Evolutionary conservation across 2,329 filamentous ascomycete genomes (phyloP), one percentile per base, ranked within the genome.

Genomic region (Purpureocillium takamizusanense): DNA sequence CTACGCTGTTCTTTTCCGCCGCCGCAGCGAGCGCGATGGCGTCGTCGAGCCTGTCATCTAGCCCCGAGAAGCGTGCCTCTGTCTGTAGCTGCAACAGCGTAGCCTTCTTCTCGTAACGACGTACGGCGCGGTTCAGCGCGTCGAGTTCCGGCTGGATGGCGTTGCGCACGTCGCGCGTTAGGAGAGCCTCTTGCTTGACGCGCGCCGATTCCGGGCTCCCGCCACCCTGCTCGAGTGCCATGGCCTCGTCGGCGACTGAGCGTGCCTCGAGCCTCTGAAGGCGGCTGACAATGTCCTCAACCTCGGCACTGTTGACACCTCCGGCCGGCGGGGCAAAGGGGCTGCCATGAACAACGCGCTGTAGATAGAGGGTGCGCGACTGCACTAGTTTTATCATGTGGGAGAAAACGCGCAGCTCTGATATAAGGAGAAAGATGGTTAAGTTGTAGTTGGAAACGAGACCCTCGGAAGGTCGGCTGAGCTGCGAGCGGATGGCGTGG

Each of bases 361-460:
- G 89, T 1, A 95, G 71, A 52, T 89, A 80, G 8, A 94, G 66
- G 3, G 88, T 95, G 27, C 86, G 77, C 12, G 78, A 74, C 51
- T 87, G 81, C 4, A 94, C 72, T 51, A 95, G 74, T 54, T 81
- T 86, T 44, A 95, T 76, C 18, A 94, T 64, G 54, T 95, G 89
- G 1, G 85, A 78, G 35, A 88, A 66, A 1, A 90, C 90, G 3
- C 86, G 81, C 21, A 95, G 68, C 61, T 97, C 90, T 4, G 90
- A 85, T 1, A 84, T 86, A 14, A 95, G 72, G 3, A 95, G 68
- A 59, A 95, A 97, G 37, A 97, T 86, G 11, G 83, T 88, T 39
- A 97, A 70, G 58, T 95, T 95, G 63, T 90, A 94, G 59, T 95
- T 86, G 4, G 87, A 94, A 7, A 97, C 82, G 10, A 97, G 68